A percentile compares a stretch with the other conserved stretches of the same genome.
Evolutionary conservation across 179 eudicot genomes (phyloP).

Genomic region (Spergularia azorica): DNA sequence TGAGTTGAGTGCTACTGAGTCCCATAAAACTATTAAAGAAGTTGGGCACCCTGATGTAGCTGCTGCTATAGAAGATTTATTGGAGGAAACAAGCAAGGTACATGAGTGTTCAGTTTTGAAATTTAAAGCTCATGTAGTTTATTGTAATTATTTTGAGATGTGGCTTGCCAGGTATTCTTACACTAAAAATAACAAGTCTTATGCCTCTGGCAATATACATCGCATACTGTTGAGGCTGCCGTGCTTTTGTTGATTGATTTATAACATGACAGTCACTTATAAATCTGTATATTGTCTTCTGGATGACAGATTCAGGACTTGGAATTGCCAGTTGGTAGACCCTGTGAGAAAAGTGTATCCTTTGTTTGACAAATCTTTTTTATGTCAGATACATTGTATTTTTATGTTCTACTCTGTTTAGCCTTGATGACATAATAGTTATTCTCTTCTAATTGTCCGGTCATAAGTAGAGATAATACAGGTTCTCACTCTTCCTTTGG

Average conservation of each 20-base stretch:
- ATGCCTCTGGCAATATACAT: background rate
- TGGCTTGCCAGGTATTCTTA: background rate
- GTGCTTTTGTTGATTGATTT: background rate
- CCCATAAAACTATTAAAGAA: conserved; percentile 32
- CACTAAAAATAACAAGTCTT: background rate
- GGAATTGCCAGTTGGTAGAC: conserved; percentile 49
- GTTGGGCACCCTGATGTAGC: conserved; percentile 77
- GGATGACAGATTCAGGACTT: conserved; percentile 65
- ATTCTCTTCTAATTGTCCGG: conserved; percentile 55
- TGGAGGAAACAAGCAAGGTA: conserved; percentile 94
- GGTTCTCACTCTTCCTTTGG: conserved; percentile 53
- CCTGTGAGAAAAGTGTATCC: conserved; percentile 64
- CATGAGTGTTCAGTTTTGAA: conserved; percentile 5
- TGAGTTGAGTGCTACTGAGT: conserved; percentile 31
- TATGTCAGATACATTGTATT: conserved; percentile 5
- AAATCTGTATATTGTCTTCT: conserved; percentile 24
- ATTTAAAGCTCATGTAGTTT: background rate
- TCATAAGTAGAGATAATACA: conserved; percentile 51
- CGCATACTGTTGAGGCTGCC: background rate
- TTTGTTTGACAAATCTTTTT: conserved; percentile 12
- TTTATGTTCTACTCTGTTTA: conserved; percentile 15
- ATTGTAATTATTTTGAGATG: background rate
- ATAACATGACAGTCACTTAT: background rate
- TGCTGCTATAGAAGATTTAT: conserved; percentile 89
- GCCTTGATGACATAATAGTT: conserved; percentile 55